These are phyloP conservation scores for Talaromyces stipitatus DNA, from an alignment of 495 filamentous ascomycete genomes.

Conservation along the genomic window DNA sequence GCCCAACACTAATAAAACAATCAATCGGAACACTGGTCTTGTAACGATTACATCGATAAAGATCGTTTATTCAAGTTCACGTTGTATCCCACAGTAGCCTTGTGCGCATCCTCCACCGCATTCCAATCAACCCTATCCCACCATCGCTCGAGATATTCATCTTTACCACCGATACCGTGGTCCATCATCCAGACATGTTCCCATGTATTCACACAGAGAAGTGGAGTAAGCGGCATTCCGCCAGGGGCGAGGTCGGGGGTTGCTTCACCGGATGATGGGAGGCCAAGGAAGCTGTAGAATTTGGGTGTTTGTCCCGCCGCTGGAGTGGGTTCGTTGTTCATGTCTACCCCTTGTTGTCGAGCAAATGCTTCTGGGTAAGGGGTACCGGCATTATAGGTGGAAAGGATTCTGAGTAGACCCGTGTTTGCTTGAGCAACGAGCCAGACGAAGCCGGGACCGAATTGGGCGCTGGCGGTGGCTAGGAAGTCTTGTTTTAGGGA, in stretches of 20 bases:
- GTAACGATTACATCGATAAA: not conserved
- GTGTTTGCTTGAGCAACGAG: conserved; percentile 47
- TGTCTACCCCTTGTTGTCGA: conserved; percentile 70
- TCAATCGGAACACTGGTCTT: not conserved
- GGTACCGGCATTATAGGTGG: conserved; percentile 85
- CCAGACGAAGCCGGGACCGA: conserved; percentile 97
- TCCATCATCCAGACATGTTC: conserved; percentile 88
- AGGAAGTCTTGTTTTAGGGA: conserved; percentile 73
- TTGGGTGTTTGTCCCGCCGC: conserved; percentile 13
- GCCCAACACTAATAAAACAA: not conserved
- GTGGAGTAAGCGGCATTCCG: conserved; percentile 60
- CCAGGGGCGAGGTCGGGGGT: conserved; percentile 49
- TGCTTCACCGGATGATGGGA: conserved; percentile 32
- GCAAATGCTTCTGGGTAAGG: conserved; percentile 81
- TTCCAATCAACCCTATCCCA: conserved; percentile 86
- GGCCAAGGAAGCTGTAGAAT: conserved; percentile 45
- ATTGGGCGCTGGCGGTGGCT: conserved; percentile 80
- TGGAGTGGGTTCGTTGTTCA: conserved; percentile 51
- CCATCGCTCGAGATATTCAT: conserved; percentile 67
- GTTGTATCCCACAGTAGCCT: not conserved
- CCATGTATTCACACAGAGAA: conserved; percentile 93
- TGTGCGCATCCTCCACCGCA: conserved; percentile 42
- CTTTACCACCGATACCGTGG: conserved; percentile 76
- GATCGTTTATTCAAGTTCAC: not conserved
- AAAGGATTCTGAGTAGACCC: conserved; percentile 61